These are phyloP conservation scores for Elaphomyces granulatus DNA, from an alignment of 495 filamentous ascomycete genomes.

Conservation along the genomic window DNA sequence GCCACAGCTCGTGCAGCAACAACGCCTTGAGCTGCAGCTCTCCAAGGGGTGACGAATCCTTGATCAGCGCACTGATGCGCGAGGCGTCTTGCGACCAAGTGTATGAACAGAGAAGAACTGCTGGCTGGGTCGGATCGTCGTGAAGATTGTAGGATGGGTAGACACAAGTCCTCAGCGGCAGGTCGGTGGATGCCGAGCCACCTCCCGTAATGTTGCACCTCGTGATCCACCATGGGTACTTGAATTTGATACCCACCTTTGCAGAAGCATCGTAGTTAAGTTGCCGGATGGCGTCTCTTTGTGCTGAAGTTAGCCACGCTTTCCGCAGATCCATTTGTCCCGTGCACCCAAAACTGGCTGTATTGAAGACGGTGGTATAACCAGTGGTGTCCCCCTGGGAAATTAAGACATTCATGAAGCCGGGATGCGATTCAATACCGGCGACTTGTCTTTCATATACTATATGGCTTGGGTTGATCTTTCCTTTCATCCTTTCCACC, in stretches of 20 bases:
- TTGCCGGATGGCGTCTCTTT: conserved; percentile 12
- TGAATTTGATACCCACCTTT: conserved; percentile 16
- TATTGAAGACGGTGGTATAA: conserved; percentile 16
- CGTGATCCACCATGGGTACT: conserved; percentile 12
- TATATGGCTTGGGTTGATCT: too few relatives aligned
- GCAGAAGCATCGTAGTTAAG: conserved; percentile 12
- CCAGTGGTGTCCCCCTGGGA: too few relatives aligned
- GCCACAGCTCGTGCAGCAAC: conserved; percentile 13
- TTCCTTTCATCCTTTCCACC: conserved; percentile 12
- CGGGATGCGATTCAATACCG: too few relatives aligned
- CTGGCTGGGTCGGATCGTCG: conserved; percentile 3
- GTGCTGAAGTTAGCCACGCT: conserved; percentile 5
- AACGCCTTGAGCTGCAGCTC: conserved; percentile 15
- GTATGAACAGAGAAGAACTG: conserved; percentile 28
- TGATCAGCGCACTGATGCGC: conserved; percentile 22
- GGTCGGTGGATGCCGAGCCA: conserved; percentile 22
- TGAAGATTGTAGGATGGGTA: conserved; percentile 31
- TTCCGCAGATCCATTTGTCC: conserved; percentile 11
- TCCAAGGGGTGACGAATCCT: background rate
- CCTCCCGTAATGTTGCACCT: conserved; percentile 13
- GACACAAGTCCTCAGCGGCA: conserved; percentile 23
- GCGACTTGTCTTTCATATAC: too few relatives aligned
- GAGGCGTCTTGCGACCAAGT: conserved; percentile 29
- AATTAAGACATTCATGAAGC: too few relatives aligned
- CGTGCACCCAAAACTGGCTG: conserved; percentile 10